Conservation (phyloP, 2,329 filamentous ascomycete species). For the Pleomassaria siparia region DNA sequence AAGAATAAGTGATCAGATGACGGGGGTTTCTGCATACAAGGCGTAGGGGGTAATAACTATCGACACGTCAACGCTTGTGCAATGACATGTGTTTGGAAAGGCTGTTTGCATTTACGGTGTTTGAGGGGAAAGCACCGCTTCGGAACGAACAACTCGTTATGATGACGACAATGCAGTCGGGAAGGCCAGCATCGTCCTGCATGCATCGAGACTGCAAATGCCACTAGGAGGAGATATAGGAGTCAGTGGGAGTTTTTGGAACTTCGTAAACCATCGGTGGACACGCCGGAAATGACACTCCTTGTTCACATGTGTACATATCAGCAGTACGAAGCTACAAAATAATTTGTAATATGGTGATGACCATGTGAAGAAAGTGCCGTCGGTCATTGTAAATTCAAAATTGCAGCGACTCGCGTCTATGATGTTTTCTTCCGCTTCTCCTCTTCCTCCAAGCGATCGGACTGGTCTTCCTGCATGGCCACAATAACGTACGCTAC, state of each 20-base stretch:
- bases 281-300: constrained; percentile 5
- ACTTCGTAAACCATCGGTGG: not conserved
- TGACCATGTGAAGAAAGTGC: constrained; percentile 7
- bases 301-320: not conserved
- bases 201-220: not conserved
- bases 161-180: not conserved
- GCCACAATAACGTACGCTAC: constrained; percentile 90
- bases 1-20: not conserved
- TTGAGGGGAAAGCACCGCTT: not conserved
- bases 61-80: constrained; percentile 10
- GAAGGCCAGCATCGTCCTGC: not conserved
- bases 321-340: constrained; percentile 10
- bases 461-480: constrained; percentile 76
- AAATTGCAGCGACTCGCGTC: not conserved
- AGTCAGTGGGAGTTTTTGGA: constrained; percentile 1
- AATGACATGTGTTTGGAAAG: constrained; percentile 5
- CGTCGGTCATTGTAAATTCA: not conserved
- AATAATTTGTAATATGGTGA: constrained; percentile 31
- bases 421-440: constrained; percentile 45
- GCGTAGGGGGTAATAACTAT: not conserved
- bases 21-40: not conserved
- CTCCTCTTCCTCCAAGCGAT: constrained; percentile 47
- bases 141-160: not conserved
- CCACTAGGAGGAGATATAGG: not conserved
- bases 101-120: not conserved